Evolutionary conservation across 129 eudicot genomes (phyloP).

Genomic region (Tagetes patula): DNA sequence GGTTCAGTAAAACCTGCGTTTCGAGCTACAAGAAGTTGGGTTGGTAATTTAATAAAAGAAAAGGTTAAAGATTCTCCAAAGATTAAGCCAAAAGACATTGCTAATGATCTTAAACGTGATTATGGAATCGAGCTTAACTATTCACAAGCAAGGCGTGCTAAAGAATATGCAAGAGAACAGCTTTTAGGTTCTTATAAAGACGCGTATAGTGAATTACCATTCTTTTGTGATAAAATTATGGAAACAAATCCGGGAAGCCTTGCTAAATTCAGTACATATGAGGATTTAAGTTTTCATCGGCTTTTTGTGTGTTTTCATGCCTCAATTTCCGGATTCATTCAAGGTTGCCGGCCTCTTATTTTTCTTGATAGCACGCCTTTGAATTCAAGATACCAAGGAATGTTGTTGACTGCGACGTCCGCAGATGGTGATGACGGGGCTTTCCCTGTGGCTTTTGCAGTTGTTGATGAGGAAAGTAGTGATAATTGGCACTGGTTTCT

Average conservation of each 20-base stretch:
- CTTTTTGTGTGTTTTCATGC: constrained; percentile 40
- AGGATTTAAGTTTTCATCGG: constrained; percentile 44
- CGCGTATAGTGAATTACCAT: constrained; percentile 45
- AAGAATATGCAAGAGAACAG: constrained; percentile 38
- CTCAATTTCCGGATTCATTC: constrained; percentile 31
- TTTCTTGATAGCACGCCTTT: constrained; percentile 44
- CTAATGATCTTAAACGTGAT: constrained; percentile 39
- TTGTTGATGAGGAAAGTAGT: constrained; percentile 34
- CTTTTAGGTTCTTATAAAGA: constrained; percentile 42
- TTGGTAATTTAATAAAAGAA: constrained; percentile 37
- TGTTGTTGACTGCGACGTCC: constrained; percentile 37
- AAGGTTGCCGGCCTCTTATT: constrained; percentile 37
- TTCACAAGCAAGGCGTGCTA: constrained; percentile 41
- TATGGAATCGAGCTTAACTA: constrained; percentile 43
- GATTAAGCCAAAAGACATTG: constrained; percentile 42
- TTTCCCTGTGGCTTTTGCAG: constrained; percentile 41
- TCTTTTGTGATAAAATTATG: constrained; percentile 46
- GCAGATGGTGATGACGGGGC: constrained; percentile 42
- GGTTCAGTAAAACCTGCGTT: constrained; percentile 33
- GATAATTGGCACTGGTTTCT: constrained; percentile 48
- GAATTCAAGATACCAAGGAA: constrained; percentile 45
- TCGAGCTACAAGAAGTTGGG: constrained; percentile 41
- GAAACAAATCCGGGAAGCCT: constrained; percentile 60
- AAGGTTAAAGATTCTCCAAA: constrained; percentile 39
- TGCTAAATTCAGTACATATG: constrained; percentile 47